Evolutionary conservation across 169 alveolate species (phyloP).

Genomic region (Perkinsus chesapeaki): DNA sequence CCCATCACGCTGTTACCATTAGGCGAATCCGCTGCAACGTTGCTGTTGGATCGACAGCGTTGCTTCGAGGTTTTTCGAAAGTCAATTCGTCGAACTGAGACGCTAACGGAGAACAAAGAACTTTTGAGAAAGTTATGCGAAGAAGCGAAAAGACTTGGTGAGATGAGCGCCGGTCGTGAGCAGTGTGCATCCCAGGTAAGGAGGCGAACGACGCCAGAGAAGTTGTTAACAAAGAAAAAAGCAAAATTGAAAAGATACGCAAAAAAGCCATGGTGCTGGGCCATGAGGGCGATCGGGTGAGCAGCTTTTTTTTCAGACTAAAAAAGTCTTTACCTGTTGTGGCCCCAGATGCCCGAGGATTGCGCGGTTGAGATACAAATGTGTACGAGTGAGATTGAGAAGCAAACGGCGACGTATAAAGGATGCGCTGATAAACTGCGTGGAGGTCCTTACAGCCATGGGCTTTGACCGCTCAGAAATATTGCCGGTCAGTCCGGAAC

Average conservation of each 20-base stretch:
- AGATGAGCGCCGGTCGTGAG: not conserved
- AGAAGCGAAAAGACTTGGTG: conserved; percentile 52
- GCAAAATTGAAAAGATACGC: not conserved
- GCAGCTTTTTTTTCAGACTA: too few species aligned
- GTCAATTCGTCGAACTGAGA: conserved; percentile 59
- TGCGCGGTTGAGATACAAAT: conserved; percentile 42
- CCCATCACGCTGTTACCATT: not conserved
- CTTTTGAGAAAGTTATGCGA: conserved; percentile 47
- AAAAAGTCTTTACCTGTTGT: conserved; percentile 43
- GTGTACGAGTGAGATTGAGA: conserved; percentile 26
- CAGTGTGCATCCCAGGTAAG: not conserved
- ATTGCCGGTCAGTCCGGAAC: conserved; percentile 38
- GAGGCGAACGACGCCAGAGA: conserved; percentile 52
- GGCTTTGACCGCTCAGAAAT: not conserved
- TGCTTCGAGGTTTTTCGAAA: conserved; percentile 70
- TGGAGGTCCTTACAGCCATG: conserved; percentile 13
- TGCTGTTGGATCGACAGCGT: conserved; percentile 57
- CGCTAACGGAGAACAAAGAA: conserved; percentile 52
- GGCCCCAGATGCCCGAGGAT: conserved; percentile 55
- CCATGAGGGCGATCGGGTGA: conserved; percentile 5
- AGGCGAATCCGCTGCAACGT: conserved; percentile 25
- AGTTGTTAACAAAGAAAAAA: conserved; percentile 21
- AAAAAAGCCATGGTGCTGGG: not conserved
- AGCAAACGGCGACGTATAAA: conserved; percentile 38
- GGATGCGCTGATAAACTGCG: conserved; percentile 27